Base-by-base conservation (phyloP, 2,329 filamentous ascomycete species). In the Exophiala phaeomuriformis region DNA sequence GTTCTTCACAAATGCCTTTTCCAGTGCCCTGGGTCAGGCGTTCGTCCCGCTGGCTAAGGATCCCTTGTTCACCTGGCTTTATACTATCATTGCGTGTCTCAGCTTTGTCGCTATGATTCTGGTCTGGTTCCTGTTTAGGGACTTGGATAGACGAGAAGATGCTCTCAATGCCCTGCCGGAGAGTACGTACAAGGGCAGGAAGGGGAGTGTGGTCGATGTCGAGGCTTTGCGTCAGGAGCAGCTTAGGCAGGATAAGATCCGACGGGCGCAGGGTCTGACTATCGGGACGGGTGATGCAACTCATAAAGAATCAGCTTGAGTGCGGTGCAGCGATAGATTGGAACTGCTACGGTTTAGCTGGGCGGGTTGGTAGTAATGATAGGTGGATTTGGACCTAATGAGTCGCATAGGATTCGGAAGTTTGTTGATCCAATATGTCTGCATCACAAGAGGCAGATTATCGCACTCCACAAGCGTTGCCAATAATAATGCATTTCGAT, bases 21-120 rank as follows among this genome's bases (percentile, higher is more conserved):
- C 82, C 0, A 76, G 83, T 29, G 84, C 85, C 33, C 70, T 89
- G 44, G 84, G 83, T n/a, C 81, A 88, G 71, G 83, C 83, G 0
- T 77, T 86, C 35, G 78, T 80, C 3, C 73, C 78, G 0, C 71
- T 88, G 1, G 77, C 79, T 0, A 74, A 71, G 4, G 82, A 87
- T 64, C 84, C 84, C 1, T 68, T 84, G 28, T 72, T 87, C 39
- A 77, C 83, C 3, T 87, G 83, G 83, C 86, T 88, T 71, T 90
- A 90, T 69, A 77, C 73, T 3, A 66, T 74, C n/a, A 77, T 85
- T 12, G 81, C 83, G 3, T 70, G 80, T 54, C 73, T 88, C 49
- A 78, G 84, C 0, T 76, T 81, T 35, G 52, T 82, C 4, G 85
- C 82, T 32, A 83, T 82, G 29, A 57, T 75, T 2, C 72, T 75